Conservation (phyloP, 2,329 filamentous ascomycete genomes). For the Ustulina deusta region DNA sequence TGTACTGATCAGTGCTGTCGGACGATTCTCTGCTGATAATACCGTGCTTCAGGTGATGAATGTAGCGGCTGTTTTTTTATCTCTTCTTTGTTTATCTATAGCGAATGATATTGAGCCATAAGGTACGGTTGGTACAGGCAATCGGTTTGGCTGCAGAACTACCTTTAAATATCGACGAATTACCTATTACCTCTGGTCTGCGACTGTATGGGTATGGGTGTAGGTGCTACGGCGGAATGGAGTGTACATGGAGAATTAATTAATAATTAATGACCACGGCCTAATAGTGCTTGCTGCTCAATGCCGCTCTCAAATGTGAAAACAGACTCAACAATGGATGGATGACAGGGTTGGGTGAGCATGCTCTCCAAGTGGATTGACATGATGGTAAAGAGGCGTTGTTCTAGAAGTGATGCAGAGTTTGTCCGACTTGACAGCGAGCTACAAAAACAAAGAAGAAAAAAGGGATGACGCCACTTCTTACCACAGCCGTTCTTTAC, state of each 20-base stretch:
- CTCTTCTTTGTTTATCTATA: neutral
- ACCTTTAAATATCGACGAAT: neutral
- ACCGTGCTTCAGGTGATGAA: neutral
- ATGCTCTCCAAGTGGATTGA: too few species aligned
- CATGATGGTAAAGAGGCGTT: neutral
- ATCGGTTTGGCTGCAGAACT: neutral
- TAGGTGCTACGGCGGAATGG: neutral
- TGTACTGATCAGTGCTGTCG: conserved; percentile 13
- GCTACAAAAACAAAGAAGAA: neutral
- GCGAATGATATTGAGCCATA: neutral
- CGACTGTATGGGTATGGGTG: too few species aligned
- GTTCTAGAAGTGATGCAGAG: neutral
- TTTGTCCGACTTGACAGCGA: too few species aligned
- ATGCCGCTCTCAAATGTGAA: neutral
- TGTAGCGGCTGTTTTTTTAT: neutral
- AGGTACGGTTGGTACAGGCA: too few species aligned
- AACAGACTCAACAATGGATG: neutral
- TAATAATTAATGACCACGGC: too few species aligned
- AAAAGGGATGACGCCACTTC: neutral
- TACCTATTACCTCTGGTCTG: conserved; percentile 5
- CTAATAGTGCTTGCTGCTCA: neutral
- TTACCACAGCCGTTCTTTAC: neutral
- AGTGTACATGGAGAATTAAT: neutral
- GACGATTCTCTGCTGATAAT: conserved; percentile 34
- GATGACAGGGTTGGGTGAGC: too few species aligned